These are phyloP conservation scores for Chloropicon primus DNA, from an alignment of 139 green algal species.

Conservation along the genomic window DNA sequence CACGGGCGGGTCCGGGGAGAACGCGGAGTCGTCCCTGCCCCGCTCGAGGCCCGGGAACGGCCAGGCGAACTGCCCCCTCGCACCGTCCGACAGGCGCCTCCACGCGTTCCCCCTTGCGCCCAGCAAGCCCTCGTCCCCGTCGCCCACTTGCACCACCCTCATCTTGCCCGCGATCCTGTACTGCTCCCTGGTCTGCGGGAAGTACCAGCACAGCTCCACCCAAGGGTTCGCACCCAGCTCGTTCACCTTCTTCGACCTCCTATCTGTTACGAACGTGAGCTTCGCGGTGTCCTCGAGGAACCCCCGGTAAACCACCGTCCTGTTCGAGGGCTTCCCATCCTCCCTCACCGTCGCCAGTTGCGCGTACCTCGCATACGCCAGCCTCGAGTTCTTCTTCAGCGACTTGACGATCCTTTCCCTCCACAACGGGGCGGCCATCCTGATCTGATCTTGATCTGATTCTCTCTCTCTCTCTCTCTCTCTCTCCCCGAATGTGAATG, in stretches of 20 bases:
- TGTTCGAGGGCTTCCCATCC: slow-evolving; percentile 46
- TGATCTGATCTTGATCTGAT: background rate
- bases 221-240: slow-evolving; percentile 33
- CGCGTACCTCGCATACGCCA: slow-evolving; percentile 29
- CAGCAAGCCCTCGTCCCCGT: slow-evolving; percentile 18
- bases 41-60: background rate
- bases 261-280: slow-evolving; percentile 59
- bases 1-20: background rate
- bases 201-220: slow-evolving; percentile 63
- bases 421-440: background rate
- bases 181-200: slow-evolving; percentile 35
- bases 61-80: slow-evolving; percentile 3
- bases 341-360: slow-evolving; percentile 57
- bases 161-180: slow-evolving; percentile 45
- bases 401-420: background rate
- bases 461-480: background rate
- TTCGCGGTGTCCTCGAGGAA: slow-evolving; percentile 33
- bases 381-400: background rate
- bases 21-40: background rate
- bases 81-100: slow-evolving; percentile 2
- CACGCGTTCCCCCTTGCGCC: background rate
- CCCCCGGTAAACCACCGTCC: slow-evolving; percentile 62
- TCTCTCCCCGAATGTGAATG: too few species aligned
- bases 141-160: slow-evolving; percentile 21
- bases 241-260: slow-evolving; percentile 37